Evolutionary conservation across 495 filamentous ascomycete species (phyloP).

Genomic region (Daldinia concentrica): DNA sequence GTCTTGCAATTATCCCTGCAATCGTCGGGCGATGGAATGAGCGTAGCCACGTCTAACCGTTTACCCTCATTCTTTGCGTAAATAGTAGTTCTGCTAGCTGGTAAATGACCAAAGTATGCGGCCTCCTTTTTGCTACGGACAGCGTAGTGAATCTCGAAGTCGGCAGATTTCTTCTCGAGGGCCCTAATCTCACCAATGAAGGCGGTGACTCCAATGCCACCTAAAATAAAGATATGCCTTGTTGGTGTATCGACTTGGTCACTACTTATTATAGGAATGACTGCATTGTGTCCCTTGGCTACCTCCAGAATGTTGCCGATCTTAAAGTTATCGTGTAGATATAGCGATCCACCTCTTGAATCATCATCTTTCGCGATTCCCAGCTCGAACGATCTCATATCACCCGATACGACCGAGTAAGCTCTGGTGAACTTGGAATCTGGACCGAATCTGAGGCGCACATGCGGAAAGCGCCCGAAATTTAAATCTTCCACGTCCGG

Average conservation of each 20-base stretch:
- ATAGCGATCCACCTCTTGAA: conserved; percentile 52
- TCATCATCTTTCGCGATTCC: conserved; percentile 51
- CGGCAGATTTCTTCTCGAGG: conserved; percentile 39
- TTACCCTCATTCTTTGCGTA: conserved; percentile 41
- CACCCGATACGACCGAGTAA: conserved; percentile 53
- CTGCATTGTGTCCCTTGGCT: conserved; percentile 41
- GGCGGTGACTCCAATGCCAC: conserved; percentile 55
- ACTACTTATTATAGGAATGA: conserved; percentile 15
- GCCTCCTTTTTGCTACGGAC: conserved; percentile 49
- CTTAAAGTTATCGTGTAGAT: conserved; percentile 45
- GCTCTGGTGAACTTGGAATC: conserved; percentile 41
- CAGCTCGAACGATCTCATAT: conserved; percentile 48
- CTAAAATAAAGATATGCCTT: conserved; percentile 52
- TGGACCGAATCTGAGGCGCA: conserved; percentile 44
- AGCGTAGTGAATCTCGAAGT: conserved; percentile 52
- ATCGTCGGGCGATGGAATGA: conserved; percentile 32
- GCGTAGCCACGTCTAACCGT: conserved; percentile 24
- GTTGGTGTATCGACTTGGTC: conserved; percentile 20
- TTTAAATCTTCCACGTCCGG: conserved; percentile 24
- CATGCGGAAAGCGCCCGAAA: conserved; percentile 41
- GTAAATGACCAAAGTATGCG: conserved; percentile 45
- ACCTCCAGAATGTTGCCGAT: conserved; percentile 59
- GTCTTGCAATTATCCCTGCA: conserved; percentile 12
- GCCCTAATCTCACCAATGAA: conserved; percentile 45
- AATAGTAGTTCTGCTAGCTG: conserved; percentile 26